phyloP scores from a whole-genome alignment of 805 yeast species.

The Starmerella roubikii region DNA sequence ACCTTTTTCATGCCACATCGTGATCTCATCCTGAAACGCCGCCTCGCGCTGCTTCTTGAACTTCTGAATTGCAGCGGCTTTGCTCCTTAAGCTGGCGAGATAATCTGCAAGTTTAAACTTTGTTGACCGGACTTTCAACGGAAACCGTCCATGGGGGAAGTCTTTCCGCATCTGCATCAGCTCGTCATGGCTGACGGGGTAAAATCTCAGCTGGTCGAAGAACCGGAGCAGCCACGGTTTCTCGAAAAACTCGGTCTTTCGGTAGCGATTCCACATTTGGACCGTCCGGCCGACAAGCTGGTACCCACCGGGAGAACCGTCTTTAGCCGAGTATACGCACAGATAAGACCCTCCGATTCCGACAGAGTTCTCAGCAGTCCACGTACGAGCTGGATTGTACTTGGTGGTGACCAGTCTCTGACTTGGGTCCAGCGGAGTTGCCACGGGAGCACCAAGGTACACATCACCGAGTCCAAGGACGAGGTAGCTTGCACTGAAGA shows the following conservation, averaged over 20 bases:
- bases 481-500: slow-evolving; percentile 78
- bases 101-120: slow-evolving; percentile 75
- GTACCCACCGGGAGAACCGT: slow-evolving; percentile 98
- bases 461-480: slow-evolving; percentile 96
- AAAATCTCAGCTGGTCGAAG: slow-evolving; percentile 89
- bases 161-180: slow-evolving; percentile 58
- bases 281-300: slow-evolving; percentile 92
- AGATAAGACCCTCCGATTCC: slow-evolving; percentile 98
- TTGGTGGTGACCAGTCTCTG: slow-evolving; percentile 85
- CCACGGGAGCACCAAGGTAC: slow-evolving; percentile 96
- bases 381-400: slow-evolving; percentile 92
- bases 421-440: slow-evolving; percentile 94
- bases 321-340: slow-evolving; percentile 96
- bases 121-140: slow-evolving; percentile 58
- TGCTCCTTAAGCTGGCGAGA: slow-evolving; percentile 59
- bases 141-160: slow-evolving; percentile 66
- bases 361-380: slow-evolving; percentile 90
- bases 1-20: slow-evolving; percentile 51
- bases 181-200: slow-evolving; percentile 82
- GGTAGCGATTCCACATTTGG: slow-evolving; percentile 93
- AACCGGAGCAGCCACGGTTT: slow-evolving; percentile 84
- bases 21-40: slow-evolving; percentile 1
- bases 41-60: slow-evolving; percentile 29
- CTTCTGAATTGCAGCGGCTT: slow-evolving; percentile 52
- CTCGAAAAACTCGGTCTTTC: slow-evolving; percentile 37